Conservation (phyloP, 768 basidiomycete species). For the Naematelia aurantialba region DNA sequence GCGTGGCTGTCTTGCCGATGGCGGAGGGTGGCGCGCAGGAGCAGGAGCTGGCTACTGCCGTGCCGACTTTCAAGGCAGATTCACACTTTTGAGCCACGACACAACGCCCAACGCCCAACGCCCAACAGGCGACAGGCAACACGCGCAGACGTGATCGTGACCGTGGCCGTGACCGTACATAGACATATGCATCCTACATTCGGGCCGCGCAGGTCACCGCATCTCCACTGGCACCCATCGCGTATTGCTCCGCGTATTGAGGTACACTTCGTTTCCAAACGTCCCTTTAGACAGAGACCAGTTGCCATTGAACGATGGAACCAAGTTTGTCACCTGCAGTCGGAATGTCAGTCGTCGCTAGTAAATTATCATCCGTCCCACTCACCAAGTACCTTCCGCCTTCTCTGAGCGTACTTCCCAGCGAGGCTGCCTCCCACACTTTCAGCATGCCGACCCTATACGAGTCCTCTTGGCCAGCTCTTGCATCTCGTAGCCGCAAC, state of each 20-base stretch:
- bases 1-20: conserved; percentile 12
- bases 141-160: too few species aligned
- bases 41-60: conserved; percentile 13
- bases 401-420: conserved; percentile 58
- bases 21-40: neutral
- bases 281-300: conserved; percentile 63
- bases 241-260: conserved; percentile 65
- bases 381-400: conserved; percentile 69
- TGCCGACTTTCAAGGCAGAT: conserved; percentile 3
- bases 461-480: conserved; percentile 56
- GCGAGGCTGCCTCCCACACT: conserved; percentile 69
- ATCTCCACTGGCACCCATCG: conserved; percentile 44
- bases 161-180: too few species aligned
- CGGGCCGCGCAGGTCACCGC: neutral
- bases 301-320: conserved; percentile 63
- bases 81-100: too few species aligned
- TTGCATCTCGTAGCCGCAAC: conserved; percentile 59
- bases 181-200: too few species aligned
- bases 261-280: conserved; percentile 63
- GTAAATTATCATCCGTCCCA: conserved; percentile 8
- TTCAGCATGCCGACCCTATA: conserved; percentile 71
- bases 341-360: neutral
- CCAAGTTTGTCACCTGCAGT: conserved; percentile 63
- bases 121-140: too few species aligned
- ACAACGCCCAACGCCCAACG: too few species aligned